phyloP scores from a whole-genome alignment of 108 stramenopile species.

The Stephanodiscus minutulus region DNA sequence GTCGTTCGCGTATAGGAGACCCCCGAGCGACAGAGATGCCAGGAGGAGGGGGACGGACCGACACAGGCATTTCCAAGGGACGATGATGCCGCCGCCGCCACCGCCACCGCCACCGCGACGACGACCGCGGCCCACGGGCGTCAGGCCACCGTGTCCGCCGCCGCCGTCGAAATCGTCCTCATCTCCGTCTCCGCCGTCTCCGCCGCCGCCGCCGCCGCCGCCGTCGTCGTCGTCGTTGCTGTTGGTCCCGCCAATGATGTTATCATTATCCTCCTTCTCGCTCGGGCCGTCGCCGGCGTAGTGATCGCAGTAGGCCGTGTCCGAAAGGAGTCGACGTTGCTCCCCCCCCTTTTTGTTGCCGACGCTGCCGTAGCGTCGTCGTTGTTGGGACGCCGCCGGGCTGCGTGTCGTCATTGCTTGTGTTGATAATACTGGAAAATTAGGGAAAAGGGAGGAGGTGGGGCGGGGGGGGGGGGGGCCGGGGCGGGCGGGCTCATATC shows the following conservation, averaged over 20 bases:
- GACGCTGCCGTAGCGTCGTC: too few species aligned
- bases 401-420: too few species aligned
- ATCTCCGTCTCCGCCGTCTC: neutral
- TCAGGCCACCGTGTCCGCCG: neutral
- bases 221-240: neutral
- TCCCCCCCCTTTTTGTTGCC: constrained; percentile 3
- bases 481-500: too few species aligned
- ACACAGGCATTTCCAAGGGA: neutral
- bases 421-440: too few species aligned
- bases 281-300: constrained; percentile 5
- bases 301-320: constrained; percentile 24
- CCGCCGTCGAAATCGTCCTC: neutral
- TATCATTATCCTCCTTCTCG: constrained; percentile 21
- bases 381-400: too few species aligned
- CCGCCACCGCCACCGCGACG: neutral
- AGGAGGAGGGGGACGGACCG: constrained; percentile 19
- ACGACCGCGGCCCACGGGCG: neutral
- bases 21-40: constrained; percentile 14
- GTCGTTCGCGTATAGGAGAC: constrained; percentile 21
- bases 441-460: too few species aligned
- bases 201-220: too few species aligned
- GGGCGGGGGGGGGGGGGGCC: too few species aligned
- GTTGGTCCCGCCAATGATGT: too few species aligned
- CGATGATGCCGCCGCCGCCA: too few species aligned
- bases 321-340: constrained; percentile 1